Conservation (phyloP, 495 filamentous ascomycete genomes). For the Thermothielavioides terrestris region DNA sequence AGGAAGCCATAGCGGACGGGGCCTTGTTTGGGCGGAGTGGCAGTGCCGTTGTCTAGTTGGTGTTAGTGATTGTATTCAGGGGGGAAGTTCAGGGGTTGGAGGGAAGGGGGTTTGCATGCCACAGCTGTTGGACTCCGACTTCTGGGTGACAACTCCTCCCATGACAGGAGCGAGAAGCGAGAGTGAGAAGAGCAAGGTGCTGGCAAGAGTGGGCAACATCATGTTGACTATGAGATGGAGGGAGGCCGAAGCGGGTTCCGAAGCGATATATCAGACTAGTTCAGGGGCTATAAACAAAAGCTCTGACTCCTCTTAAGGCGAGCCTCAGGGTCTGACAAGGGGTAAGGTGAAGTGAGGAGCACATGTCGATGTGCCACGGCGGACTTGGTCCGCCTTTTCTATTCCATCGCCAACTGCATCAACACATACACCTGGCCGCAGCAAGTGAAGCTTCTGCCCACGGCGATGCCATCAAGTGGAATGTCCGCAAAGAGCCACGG, state of each 20-base stretch:
- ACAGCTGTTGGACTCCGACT: neutral
- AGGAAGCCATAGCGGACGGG: constrained; percentile 16
- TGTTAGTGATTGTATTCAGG: neutral
- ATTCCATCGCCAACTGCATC: neutral
- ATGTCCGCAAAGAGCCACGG: neutral
- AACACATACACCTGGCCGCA: too few species aligned
- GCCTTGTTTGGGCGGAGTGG: too few species aligned
- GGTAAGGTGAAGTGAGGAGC: neutral
- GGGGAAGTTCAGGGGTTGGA: neutral
- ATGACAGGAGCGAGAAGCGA: neutral
- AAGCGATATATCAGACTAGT: too few species aligned
- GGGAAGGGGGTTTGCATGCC: neutral
- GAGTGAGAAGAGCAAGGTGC: neutral
- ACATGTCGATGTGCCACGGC: neutral
- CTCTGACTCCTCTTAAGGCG: neutral
- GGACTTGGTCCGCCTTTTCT: neutral
- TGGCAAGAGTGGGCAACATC: neutral
- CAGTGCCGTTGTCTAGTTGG: neutral
- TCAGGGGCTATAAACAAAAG: constrained; percentile 1
- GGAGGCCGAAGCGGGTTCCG: too few species aligned
- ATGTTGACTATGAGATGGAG: neutral
- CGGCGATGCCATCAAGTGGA: too few species aligned
- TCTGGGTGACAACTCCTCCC: neutral
- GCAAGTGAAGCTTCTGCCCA: too few species aligned
- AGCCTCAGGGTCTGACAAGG: neutral